Base-by-base conservation (phyloP, 495 filamentous ascomycete genomes). In the Lasiosphaeris hirsuta region DNA sequence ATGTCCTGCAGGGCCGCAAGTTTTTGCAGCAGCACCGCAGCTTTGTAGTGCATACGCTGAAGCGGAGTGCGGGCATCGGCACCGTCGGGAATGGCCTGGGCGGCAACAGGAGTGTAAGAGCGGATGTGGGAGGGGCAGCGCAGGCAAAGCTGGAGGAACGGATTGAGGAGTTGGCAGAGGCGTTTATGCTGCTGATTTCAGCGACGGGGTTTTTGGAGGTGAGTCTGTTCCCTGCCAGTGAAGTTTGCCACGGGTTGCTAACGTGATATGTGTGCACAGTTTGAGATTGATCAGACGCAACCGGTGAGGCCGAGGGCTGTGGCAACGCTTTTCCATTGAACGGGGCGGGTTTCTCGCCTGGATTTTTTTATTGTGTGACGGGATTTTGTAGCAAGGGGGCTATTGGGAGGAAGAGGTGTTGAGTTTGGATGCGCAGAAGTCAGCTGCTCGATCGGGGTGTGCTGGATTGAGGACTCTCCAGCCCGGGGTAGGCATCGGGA, bases 11-110 rank as follows among this genome's bases (percentile, higher is more conserved):
- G 62, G 91, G 84, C 11, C 80, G 85, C 35, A 68, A 72, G 13
- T 97, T 99, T 71, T 73, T 97, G 51, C 72, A 77, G 17, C 88
- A 93, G 59, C 92, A 96, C 68, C 76, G 94, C 53, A 79, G 83
- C 57, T 78, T 88, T 58, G 87, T 96, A 57, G 84, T 95, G 58
- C 86, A 90, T 15, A 84, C 95, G n/a, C 90, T 97, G 66, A 99
- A 99, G 72, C 80, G 90, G 45, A 87, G 87, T 67, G 90, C 89
- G 1, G 87, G 86, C 39, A 89, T 96, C 57, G 90, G 90, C 2
- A 78, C 78, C 13, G 72, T 70, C 8, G 60, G 58, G 36, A 59
- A 54, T 39, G 58, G 48, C 5, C 48, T 13, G 19, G 17, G 17
- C 13, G 39, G 44, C 44, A 59, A 13, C 33, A 42, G 33, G 13